Evolutionary conservation across 768 basidiomycete genomes (phyloP).

Genomic region (Boletellus sp.): DNA sequence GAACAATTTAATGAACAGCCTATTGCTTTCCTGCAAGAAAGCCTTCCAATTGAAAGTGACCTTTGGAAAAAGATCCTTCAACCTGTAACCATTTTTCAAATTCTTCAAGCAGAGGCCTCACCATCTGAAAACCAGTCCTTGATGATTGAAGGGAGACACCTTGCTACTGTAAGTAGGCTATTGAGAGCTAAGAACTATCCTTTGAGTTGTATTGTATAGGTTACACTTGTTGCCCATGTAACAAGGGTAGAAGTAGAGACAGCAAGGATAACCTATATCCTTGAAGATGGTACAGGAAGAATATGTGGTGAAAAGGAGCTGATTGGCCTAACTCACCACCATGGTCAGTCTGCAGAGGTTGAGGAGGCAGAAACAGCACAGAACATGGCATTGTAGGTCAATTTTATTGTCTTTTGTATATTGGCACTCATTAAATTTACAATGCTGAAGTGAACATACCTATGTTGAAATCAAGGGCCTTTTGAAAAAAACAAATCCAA

Average conservation of each 20-base stretch:
- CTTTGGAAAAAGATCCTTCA: constrained; percentile 23
- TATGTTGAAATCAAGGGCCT: constrained; percentile 16
- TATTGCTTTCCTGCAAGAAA: not conserved
- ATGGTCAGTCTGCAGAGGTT: not conserved
- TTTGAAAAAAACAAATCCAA: not conserved
- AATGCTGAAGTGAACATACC: constrained; percentile 14
- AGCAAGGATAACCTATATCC: constrained; percentile 10
- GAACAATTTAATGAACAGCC: constrained; percentile 3
- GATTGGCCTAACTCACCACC: not conserved
- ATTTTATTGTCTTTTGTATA: not conserved
- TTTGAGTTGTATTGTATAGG: constrained; percentile 18
- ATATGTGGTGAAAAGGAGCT: constrained; percentile 11
- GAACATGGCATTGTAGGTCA: constrained; percentile 10
- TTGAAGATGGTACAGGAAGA: constrained; percentile 40
- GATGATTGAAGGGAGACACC: constrained; percentile 42
- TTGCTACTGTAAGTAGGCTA: constrained; percentile 15
- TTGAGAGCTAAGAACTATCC: constrained; percentile 27
- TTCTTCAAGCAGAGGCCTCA: constrained; percentile 39
- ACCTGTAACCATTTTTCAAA: constrained; percentile 56
- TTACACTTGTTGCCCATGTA: constrained; percentile 51
- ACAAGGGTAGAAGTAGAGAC: constrained; percentile 14
- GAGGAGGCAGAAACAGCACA: constrained; percentile 13
- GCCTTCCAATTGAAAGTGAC: not conserved
- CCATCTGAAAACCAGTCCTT: constrained; percentile 41
- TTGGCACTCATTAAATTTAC: not conserved